phyloP scores from a whole-genome alignment of 228 moss, liverwort and hornwort species.

The Sphagnum magellanicum region DNA sequence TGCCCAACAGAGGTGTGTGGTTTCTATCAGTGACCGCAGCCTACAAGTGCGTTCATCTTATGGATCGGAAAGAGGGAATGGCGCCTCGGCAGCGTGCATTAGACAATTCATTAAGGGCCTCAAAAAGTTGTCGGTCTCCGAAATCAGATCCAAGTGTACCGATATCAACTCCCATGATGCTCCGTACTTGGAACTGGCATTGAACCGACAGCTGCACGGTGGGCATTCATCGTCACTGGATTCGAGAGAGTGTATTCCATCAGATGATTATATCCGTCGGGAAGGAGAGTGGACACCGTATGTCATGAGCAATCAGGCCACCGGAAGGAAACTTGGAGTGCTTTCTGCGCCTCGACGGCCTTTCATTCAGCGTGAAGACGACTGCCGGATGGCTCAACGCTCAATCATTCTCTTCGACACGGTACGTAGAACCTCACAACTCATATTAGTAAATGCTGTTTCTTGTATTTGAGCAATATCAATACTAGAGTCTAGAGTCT shows the following conservation, averaged over 20 bases:
- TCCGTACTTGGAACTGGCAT: constrained; percentile 40
- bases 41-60: too few relatives aligned
- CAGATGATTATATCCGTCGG: constrained; percentile 18
- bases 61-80: too few relatives aligned
- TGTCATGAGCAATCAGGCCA: constrained; percentile 26
- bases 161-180: constrained; percentile 11
- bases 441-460: too few relatives aligned
- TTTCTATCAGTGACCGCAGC: too few relatives aligned
- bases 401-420: constrained; percentile 3
- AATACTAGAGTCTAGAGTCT: too few relatives aligned
- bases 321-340: constrained; percentile 13
- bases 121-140: too few relatives aligned
- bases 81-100: too few relatives aligned
- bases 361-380: not conserved
- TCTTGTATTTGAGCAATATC: too few relatives aligned
- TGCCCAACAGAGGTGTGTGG: too few relatives aligned
- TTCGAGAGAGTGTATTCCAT: constrained; percentile 11
- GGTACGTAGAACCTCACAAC: not conserved
- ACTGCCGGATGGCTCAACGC: not conserved
- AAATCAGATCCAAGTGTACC: too few relatives aligned
- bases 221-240: constrained; percentile 18
- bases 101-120: too few relatives aligned
- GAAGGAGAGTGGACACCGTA: constrained; percentile 44
- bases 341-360: constrained; percentile 29
- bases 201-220: constrained; percentile 33